A percentile compares a stretch with the other conserved stretches of the same genome.
phyloP scores from a whole-genome alignment of 169 alveolate genomes.

The Plasmodium ovale region DNA sequence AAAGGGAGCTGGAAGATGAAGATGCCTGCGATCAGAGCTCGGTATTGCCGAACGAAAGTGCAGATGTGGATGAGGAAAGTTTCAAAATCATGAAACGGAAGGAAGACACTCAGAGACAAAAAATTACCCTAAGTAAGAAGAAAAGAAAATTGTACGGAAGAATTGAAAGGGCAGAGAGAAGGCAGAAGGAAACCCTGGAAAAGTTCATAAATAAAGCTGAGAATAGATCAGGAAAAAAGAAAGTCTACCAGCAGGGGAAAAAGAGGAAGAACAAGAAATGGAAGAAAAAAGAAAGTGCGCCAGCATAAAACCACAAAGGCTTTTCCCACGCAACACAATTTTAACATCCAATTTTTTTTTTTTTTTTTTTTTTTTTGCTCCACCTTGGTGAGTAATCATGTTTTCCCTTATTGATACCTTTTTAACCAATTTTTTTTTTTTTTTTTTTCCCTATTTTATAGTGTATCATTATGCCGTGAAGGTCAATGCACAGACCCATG shows the following conservation, averaged over 20 bases:
- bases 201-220: conserved; percentile 34
- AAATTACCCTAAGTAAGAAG: conserved; percentile 58
- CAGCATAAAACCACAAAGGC: no score
- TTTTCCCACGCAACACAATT: no score
- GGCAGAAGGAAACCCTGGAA: conserved; percentile 24
- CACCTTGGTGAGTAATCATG: no score
- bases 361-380: no score
- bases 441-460: no score
- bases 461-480: no score
- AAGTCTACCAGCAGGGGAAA: no score
- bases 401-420: no score
- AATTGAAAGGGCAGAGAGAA: conserved; percentile 37
- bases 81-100: neutral
- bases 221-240: neutral
- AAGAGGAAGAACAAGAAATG: neutral
- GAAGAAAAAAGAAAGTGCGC: neutral
- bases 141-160: conserved; percentile 38
- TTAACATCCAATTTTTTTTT: no score
- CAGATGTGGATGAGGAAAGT: neutral
- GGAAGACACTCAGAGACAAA: conserved; percentile 28
- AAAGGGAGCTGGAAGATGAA: conserved; percentile 51
- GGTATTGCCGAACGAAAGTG: neutral
- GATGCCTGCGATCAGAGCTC: neutral
- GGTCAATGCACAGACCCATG: no score
- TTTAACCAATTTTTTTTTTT: no score